Conservation (phyloP, 805 yeast species). For the Ogataea trehalophila region DNA sequence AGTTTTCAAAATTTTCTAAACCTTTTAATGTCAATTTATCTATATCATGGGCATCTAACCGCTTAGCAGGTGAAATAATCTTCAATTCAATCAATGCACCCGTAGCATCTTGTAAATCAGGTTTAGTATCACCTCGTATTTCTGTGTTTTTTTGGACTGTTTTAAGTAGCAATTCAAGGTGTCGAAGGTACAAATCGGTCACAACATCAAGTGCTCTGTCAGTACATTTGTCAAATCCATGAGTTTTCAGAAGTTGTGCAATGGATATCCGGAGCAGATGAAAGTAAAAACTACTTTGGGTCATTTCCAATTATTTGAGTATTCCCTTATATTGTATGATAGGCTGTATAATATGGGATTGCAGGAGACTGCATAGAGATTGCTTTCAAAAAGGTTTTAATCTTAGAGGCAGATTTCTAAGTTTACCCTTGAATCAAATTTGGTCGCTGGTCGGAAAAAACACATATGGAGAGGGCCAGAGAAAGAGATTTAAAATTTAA, state of each 20-base stretch:
- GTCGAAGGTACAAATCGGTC: constrained; percentile 72
- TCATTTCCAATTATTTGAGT: constrained; percentile 7
- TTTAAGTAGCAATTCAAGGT: constrained; percentile 48
- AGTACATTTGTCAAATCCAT: constrained; percentile 78
- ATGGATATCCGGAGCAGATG: constrained; percentile 28
- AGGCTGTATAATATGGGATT: neutral
- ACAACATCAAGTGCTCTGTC: constrained; percentile 67
- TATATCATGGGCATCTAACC: constrained; percentile 51
- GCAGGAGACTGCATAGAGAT: neutral
- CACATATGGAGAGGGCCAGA: too few species aligned
- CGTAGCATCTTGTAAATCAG: constrained; percentile 58
- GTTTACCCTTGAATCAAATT: too few species aligned
- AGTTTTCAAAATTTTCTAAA: constrained; percentile 45
- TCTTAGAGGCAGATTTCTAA: too few species aligned
- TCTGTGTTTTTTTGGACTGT: constrained; percentile 49
- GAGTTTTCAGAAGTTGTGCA: constrained; percentile 62
- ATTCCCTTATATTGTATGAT: neutral
- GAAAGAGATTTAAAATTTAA: too few species aligned
- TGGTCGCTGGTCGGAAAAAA: too few species aligned
- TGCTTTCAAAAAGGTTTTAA: too few species aligned
- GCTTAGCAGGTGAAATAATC: constrained; percentile 52
- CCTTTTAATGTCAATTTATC: constrained; percentile 43
- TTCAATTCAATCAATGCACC: constrained; percentile 64
- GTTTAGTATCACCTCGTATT: constrained; percentile 34
- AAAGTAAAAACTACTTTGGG: constrained; percentile 25